phyloP scores from a whole-genome alignment of 2,329 filamentous ascomycete species.

The Aspergillus sp. region DNA sequence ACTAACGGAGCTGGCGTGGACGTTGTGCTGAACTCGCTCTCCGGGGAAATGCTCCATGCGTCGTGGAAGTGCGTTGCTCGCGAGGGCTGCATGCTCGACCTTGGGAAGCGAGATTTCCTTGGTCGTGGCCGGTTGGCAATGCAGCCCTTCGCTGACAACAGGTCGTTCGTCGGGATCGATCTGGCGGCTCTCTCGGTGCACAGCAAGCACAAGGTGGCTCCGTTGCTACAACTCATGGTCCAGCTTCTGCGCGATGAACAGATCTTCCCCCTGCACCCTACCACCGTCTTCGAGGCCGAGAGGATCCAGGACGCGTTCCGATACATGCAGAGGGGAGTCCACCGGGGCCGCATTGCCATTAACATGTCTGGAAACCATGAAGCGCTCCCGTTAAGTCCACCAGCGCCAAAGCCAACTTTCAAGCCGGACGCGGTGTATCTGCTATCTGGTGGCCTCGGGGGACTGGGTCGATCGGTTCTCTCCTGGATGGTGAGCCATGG shows the following conservation, averaged over 20 bases:
- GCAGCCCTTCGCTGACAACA: background rate
- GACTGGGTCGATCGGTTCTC: slow-evolving; percentile 16
- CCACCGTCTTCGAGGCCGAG: background rate
- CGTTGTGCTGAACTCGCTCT: background rate
- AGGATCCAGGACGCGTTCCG: slow-evolving; percentile 22
- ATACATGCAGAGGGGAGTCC: slow-evolving; percentile 33
- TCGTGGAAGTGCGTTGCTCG: background rate
- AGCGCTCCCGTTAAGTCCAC: too few species aligned
- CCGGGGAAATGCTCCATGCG: background rate
- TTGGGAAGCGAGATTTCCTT: background rate
- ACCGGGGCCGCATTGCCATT: slow-evolving; percentile 43
- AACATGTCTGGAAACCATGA: slow-evolving; percentile 13
- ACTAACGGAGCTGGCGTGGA: background rate
- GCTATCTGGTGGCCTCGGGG: slow-evolving; percentile 18
- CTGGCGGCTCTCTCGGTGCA: background rate
- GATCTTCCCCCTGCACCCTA: background rate
- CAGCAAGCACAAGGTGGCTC: background rate
- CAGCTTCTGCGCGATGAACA: background rate
- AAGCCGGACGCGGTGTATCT: slow-evolving; percentile 20
- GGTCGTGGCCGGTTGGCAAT: background rate
- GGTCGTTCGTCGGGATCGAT: background rate
- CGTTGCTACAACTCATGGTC: background rate
- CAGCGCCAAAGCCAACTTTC: slow-evolving; percentile 13
- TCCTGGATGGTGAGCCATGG: slow-evolving; percentile 16
- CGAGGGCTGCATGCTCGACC: background rate